Base-by-base conservation (phyloP, 1,284 basidiomycete species). In the Golubevia pallescens region DNA sequence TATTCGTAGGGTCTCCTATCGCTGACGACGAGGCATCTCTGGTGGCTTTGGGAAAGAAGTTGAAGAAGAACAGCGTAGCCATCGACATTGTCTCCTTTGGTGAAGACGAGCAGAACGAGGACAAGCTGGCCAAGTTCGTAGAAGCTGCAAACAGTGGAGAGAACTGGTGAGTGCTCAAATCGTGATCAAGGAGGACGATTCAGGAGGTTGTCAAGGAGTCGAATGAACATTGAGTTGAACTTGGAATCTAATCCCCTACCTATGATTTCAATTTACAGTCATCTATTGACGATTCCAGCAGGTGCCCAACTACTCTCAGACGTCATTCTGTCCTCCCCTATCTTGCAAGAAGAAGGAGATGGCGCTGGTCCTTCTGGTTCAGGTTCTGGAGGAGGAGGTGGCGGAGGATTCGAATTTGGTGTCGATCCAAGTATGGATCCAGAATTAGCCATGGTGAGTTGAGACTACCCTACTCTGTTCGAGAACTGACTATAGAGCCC, bases 1-100 rank as follows among this genome's bases (percentile, higher is more conserved):
- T 94, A 56, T 97, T 99, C 78, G 91, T 96, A 65, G 95, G 91
- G 21, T 95, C 93, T 4, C 97, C 97, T 0, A 69, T 85, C 1
- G 53, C 70, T 14, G 73, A 80, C 58, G 61, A 70, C 2, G 74
- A 80, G 21, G 62, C 48, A 16, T 69, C 71, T 14, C 68, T 85
- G 23, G 88, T 93, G 74, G 91, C 91, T 86, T 90, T 99, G 16
- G 96, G 95, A 21, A 97, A 96, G 89, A 96, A 94, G 86, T 89
- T 99, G 75, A 97, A 97, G 89, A 99, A 99, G 91, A 99, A 98
- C 87, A 99, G 98, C 80, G 94, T 99, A 53, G 93, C 95, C 0
- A 90, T 99, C 13, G 96, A 99, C 86, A 89, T 99, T 66, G 88
- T 98, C 52, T 91, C 90, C 16, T 98, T 90, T 78, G 89, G 89